Percentiles rank a stretch among this genome's conserved stretches.
Evolutionary conservation across 345 rosid genomes (phyloP).

Genomic region (Crucihimalaya himalaica): DNA sequence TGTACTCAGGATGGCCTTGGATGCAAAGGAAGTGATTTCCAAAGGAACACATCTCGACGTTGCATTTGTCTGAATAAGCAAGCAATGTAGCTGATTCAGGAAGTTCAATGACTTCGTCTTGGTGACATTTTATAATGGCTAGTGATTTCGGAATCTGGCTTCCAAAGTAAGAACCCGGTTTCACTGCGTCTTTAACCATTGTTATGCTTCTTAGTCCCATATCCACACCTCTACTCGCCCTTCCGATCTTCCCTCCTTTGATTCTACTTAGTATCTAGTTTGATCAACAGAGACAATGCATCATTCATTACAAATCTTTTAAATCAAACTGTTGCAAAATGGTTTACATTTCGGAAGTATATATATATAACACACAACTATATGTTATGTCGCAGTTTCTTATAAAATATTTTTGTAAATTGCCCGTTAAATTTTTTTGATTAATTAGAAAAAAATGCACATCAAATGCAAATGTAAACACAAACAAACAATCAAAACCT

Average conservation of each 20-base stretch:
- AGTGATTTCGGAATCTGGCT: slow-evolving; percentile 50
- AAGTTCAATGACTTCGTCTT: slow-evolving; percentile 79
- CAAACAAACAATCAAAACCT: background rate
- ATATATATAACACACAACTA: background rate
- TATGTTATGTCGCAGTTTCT: background rate
- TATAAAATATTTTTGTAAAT: no score
- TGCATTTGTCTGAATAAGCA: slow-evolving; percentile 75
- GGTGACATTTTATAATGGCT: slow-evolving; percentile 82
- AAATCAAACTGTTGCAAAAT: background rate
- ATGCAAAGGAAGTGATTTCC: slow-evolving; percentile 67
- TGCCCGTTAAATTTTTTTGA: no score
- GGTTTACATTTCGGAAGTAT: no score
- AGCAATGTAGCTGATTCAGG: slow-evolving; percentile 73
- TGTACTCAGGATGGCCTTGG: slow-evolving; percentile 96
- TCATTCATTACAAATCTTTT: background rate
- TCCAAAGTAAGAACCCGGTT: slow-evolving; percentile 32
- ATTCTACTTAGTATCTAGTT: slow-evolving; percentile 74
- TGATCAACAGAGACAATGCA: background rate
- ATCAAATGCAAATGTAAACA: background rate
- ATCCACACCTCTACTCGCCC: slow-evolving; percentile 67
- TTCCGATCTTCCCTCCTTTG: slow-evolving; percentile 82
- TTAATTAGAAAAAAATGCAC: background rate
- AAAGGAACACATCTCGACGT: slow-evolving; percentile 62
- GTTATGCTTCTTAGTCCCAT: slow-evolving; percentile 70
- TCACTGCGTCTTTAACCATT: slow-evolving; percentile 47